Base-by-base conservation (phyloP, 495 filamentous ascomycete species). In the Penicillium robsamsonii region DNA sequence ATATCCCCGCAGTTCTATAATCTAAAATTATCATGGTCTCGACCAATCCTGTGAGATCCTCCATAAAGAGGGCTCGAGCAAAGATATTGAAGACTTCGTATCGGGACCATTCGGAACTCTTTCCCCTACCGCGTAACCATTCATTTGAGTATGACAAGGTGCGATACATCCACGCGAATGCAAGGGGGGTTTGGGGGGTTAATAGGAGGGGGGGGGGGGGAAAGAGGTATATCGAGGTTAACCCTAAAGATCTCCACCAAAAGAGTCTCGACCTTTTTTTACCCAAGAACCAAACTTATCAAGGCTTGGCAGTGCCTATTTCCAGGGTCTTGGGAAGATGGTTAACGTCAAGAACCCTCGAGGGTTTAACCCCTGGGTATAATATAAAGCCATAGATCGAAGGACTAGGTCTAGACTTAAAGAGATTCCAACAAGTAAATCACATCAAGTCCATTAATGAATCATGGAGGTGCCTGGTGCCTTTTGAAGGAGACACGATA, bases 261-360 rank as follows among this genome's bases (percentile, higher is more conserved):
- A 18, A 40, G 43, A 49, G 55, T 59, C 57, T 55, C 51, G 52
- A 55, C 40, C 57, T 35, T 38, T 50, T 29, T 33, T 37, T 53
- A 24, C 49, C 57, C 58, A 50, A 56, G 58, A 55, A 55, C 58
- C 58, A 60, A 53, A 57, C 54, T 49, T 46, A 15, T 40, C 18
- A 9, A 40, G 46, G 8, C 47, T 57, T 57, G 55, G 55, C 47
- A 42, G 37, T 41, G 15, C n/a, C 18, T 17, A n/a, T 30, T 49
- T 44, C 58, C 53, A 53, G 56, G 59, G 59, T 63, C 58, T 42
- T 37, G 17, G 10, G 7, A 25, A 31, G 50, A 52, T 44, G 30
- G 62, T 60, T 30, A 65, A 68, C 65, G 65, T 68, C 65, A 68
- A 68, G 53, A 54, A 67, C 60, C 64, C 42, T 49, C 50, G 29